These are phyloP conservation scores for Hortiboletus rubellus DNA, from an alignment of 1,284 basidiomycete genomes.

Conservation along the genomic window DNA sequence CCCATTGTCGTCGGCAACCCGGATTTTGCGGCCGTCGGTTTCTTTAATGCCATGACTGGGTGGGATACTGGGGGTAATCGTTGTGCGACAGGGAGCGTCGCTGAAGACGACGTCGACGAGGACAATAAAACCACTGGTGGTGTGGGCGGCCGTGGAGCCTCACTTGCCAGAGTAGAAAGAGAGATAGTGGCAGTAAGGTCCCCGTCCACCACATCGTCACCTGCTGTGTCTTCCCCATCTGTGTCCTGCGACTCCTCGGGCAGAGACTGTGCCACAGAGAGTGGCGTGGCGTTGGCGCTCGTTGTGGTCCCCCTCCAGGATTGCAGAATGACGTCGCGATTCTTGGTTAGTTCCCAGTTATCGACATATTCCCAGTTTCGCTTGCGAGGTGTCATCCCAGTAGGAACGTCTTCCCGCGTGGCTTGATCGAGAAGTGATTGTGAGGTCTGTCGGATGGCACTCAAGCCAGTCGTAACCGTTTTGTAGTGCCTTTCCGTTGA, in stretches of 20 bases:
- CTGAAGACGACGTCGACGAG: constrained; percentile 42
- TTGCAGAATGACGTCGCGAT: constrained; percentile 56
- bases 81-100: constrained; percentile 23
- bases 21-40: constrained; percentile 20
- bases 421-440: constrained; percentile 58
- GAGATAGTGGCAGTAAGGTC: constrained; percentile 23
- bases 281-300: constrained; percentile 20
- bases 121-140: constrained; percentile 34
- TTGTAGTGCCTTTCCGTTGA: constrained; percentile 44
- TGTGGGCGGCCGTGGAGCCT: constrained; percentile 18
- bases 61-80: constrained; percentile 10
- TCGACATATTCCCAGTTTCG: constrained; percentile 65
- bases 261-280: constrained; percentile 32
- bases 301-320: constrained; percentile 44
- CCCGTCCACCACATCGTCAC: constrained; percentile 12
- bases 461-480: constrained; percentile 43
- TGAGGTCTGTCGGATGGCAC: constrained; percentile 50
- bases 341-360: constrained; percentile 66
- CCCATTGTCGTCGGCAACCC: constrained; percentile 22
- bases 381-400: constrained; percentile 72
- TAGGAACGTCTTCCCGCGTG: constrained; percentile 59
- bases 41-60: constrained; percentile 31
- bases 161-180: constrained; percentile 2
- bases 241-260: constrained; percentile 31
- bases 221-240: constrained; percentile 17